phyloP scores from a whole-genome alignment of 495 filamentous ascomycete genomes.

The Daldinia bambusicola region DNA sequence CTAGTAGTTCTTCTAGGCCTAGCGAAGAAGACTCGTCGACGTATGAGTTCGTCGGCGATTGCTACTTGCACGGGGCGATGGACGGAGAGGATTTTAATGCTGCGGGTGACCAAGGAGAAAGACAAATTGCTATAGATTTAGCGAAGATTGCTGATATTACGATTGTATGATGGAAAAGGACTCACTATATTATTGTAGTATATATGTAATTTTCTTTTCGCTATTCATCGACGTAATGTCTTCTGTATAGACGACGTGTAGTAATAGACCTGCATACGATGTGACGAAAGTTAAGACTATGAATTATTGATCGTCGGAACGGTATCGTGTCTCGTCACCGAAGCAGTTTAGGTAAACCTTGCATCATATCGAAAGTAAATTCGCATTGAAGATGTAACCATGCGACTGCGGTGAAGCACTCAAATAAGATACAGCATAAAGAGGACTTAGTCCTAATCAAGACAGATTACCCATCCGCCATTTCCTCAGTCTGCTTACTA shows the following conservation, averaged over 20 bases:
- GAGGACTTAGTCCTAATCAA: neutral
- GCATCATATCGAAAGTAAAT: conserved; percentile 2
- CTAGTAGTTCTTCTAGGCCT: neutral
- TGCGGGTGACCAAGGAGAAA: conserved; percentile 2
- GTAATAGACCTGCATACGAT: no score
- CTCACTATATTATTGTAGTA: neutral
- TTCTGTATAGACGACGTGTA: no score
- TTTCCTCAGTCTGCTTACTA: neutral
- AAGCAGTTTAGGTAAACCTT: neutral
- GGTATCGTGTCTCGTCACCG: no score
- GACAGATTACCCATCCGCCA: neutral
- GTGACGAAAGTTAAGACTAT: no score
- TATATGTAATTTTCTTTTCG: no score
- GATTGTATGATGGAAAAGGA: conserved; percentile 14
- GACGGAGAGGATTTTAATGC: conserved; percentile 39
- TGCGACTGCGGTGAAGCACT: neutral
- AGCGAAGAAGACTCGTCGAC: conserved; percentile 21
- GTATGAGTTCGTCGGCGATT: conserved; percentile 41
- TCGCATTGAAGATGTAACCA: neutral
- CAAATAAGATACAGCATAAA: neutral
- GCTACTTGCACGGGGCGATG: conserved; percentile 43
- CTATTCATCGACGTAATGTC: no score
- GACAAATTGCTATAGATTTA: conserved; percentile 11
- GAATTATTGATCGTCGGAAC: no score
- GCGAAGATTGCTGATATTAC: conserved; percentile 39